These are phyloP conservation scores for Hibiscus mutabilis DNA, from an alignment of 345 rosid species.

Conservation along the genomic window DNA sequence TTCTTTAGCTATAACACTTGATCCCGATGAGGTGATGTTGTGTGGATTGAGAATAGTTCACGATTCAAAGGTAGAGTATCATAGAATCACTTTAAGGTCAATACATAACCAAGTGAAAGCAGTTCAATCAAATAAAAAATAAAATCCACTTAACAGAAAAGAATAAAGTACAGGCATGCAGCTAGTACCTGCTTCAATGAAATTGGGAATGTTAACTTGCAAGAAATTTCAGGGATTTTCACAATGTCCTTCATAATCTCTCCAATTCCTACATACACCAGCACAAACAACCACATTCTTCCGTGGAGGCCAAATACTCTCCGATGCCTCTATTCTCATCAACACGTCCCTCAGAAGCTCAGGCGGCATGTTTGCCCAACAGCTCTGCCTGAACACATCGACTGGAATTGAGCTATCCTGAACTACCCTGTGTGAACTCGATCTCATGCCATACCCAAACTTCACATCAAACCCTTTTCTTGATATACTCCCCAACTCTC, in stretches of 20 bases:
- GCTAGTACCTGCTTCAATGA: conserved; percentile 73
- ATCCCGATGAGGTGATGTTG: neutral
- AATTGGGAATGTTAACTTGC: conserved; percentile 80
- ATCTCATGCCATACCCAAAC: conserved; percentile 64
- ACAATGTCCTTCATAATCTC: conserved; percentile 81
- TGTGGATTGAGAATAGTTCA: neutral
- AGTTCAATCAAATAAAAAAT: neutral
- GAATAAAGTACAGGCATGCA: conserved; percentile 7
- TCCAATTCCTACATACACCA: conserved; percentile 87
- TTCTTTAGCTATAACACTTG: neutral
- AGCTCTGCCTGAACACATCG: conserved; percentile 72
- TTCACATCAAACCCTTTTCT: conserved; percentile 69
- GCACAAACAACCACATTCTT: conserved; percentile 83
- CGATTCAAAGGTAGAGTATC: neutral
- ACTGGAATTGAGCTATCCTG: conserved; percentile 49
- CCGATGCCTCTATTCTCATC: conserved; percentile 70
- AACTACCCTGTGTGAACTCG: conserved; percentile 73
- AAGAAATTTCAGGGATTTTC: conserved; percentile 57
- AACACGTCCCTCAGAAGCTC: conserved; percentile 84
- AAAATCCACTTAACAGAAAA: neutral
- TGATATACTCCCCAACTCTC: conserved; percentile 70
- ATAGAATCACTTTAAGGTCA: neutral
- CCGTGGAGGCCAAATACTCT: conserved; percentile 60
- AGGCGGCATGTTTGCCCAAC: conserved; percentile 85
- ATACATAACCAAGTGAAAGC: neutral